Percentiles rank a stretch among this genome's conserved stretches.
Evolutionary conservation across 2,329 filamentous ascomycete species (phyloP).

Genomic region (Trichoderma cornu-damae): DNA sequence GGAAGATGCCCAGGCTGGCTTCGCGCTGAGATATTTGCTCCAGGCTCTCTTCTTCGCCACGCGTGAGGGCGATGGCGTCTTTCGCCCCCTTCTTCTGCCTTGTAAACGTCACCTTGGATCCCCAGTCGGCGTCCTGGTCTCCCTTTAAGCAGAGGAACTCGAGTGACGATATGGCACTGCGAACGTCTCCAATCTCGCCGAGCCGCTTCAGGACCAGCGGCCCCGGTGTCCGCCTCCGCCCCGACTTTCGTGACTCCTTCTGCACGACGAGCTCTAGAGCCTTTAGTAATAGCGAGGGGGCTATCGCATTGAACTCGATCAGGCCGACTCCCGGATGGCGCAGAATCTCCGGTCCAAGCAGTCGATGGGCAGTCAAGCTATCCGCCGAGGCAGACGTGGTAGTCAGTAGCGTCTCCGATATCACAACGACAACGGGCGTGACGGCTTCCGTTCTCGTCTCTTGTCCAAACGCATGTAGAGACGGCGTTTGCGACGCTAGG

Average conservation of each 20-base stretch:
- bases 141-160: conserved; percentile 88
- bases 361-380: conserved; percentile 85
- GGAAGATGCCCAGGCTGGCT: conserved; percentile 87
- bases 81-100: conserved; percentile 60
- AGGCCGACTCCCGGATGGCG: conserved; percentile 72
- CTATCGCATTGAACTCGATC: conserved; percentile 91
- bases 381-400: conserved; percentile 81
- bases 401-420: conserved; percentile 85
- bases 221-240: conserved; percentile 68
- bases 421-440: conserved; percentile 77
- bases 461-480: conserved; percentile 44
- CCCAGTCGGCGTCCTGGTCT: conserved; percentile 68
- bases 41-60: conserved; percentile 72
- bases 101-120: conserved; percentile 64
- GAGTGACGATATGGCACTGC: conserved; percentile 84
- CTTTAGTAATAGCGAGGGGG: conserved; percentile 77
- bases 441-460: conserved; percentile 42
- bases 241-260: conserved; percentile 79
- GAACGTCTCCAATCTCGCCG: conserved; percentile 83
- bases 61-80: conserved; percentile 58
- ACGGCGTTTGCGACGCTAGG: conserved; percentile 61
- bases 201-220: conserved; percentile 72
- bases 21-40: conserved; percentile 81
- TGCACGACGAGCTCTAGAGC: conserved; percentile 75
- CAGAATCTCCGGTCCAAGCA: conserved; percentile 81